These are phyloP conservation scores for Termitomyces sp. DNA, from an alignment of 768 basidiomycete species.

Conservation along the genomic window DNA sequence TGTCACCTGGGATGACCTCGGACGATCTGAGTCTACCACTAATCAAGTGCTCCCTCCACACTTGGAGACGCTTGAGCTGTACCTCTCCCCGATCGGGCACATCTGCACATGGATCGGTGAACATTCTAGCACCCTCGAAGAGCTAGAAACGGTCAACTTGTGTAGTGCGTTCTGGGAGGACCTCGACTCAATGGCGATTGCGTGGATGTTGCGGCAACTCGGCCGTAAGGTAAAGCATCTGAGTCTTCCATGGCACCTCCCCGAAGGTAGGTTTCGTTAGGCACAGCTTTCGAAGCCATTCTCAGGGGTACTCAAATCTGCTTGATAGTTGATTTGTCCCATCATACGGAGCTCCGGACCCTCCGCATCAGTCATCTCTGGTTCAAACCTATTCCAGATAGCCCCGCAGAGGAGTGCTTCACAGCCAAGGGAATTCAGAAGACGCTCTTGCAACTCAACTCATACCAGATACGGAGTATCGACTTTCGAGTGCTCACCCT, in stretches of 20 bases:
- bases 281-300: not conserved
- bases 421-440: conserved; percentile 13
- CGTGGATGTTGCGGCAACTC: conserved; percentile 17
- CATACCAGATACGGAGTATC: conserved; percentile 10
- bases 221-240: conserved; percentile 19
- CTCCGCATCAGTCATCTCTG: conserved; percentile 19
- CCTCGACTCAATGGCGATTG: conserved; percentile 16
- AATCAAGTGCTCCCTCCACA: conserved; percentile 9
- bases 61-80: conserved; percentile 15
- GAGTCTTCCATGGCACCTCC: conserved; percentile 18
- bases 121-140: conserved; percentile 8
- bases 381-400: conserved; percentile 12
- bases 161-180: conserved; percentile 18
- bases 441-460: conserved; percentile 12
- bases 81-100: conserved; percentile 16
- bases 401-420: conserved; percentile 12
- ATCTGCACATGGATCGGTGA: conserved; percentile 15
- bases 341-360: conserved; percentile 14
- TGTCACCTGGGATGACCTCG: conserved; percentile 16
- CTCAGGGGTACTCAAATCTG: not conserved
- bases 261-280: conserved; percentile 16
- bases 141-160: conserved; percentile 11
- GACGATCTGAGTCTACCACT: conserved; percentile 4
- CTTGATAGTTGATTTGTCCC: conserved; percentile 14
- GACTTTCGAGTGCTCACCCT: conserved; percentile 10